Base-by-base conservation (phyloP, 306 rosid genomes). In the Astragalus glycyphyllos region DNA sequence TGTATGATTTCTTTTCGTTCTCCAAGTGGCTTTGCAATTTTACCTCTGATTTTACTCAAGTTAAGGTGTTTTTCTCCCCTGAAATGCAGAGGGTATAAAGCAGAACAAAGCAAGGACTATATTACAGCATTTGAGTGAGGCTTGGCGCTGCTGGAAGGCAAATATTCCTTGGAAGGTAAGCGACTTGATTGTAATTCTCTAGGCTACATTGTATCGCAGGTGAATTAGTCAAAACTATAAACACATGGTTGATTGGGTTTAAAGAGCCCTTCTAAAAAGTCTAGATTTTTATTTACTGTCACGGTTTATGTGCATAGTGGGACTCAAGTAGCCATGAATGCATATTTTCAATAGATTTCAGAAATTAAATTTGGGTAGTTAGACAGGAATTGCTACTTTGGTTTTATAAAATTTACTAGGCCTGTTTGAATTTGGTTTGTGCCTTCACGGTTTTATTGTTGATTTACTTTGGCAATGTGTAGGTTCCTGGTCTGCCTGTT, bases 91-190 rank as follows among this genome's bases (percentile, higher is more conserved):
- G 96, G 99, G 99, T 31, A 95, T 95, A 26, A 95, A 91, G 87
- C 99, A 91, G 82, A 95, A 95, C 53, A 91, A 95, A 81, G 99
- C 99, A 53, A 88, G 97, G 63, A 91, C 96, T 20, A 95, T 95
- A 47, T 84, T 95, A 86, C 99, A 95, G 71, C 99, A 95, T 84
- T 74, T 95, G 79, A 95, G 99, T 82, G 99, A 95, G 83, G 99
- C 99, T 3, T 95, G 99, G 99, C 92, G 99, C 11, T 95, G 99
- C 65, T 95, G 99, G 99, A 95, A 91, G 75, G 99, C 99, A 51
- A 95, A 95, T 77, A 95, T 95, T 84, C 99, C 99, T 47, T 95
- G 99, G 99, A 91, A 95, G 99, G 96, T 87, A 80, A 55, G 3
- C 31, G 45, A 15, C 58, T 44, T 51, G 4, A 10, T 49, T 64